Evolutionary conservation across 1,139 yeast genomes (phyloP).

Genomic region (Lodderomyces theae): DNA sequence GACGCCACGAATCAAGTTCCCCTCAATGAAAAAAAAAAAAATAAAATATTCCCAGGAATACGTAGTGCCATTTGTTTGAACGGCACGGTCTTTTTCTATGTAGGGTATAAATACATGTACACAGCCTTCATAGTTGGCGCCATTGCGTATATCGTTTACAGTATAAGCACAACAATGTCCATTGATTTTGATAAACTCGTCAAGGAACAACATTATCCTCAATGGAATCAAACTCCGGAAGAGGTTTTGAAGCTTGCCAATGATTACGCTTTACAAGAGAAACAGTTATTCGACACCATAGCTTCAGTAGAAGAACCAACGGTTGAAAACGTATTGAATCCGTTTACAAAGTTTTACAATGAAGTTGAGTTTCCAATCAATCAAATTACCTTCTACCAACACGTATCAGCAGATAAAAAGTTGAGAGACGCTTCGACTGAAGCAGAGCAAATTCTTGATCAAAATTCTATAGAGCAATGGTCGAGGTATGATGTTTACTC

Average conservation of each 20-base stretch:
- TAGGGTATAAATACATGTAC: background rate
- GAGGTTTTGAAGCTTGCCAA: slow-evolving; percentile 44
- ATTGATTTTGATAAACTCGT: slow-evolving; percentile 19
- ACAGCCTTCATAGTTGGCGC: background rate
- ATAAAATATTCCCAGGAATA: background rate
- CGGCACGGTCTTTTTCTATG: background rate
- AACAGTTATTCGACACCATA: slow-evolving; percentile 50
- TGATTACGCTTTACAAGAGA: slow-evolving; percentile 43
- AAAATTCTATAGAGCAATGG: slow-evolving; percentile 59
- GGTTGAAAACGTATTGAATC: slow-evolving; percentile 53
- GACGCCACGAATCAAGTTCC: background rate
- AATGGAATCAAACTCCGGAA: slow-evolving; percentile 61
- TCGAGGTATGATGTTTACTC: slow-evolving; percentile 58
- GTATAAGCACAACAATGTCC: slow-evolving; percentile 7
- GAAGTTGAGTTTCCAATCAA: slow-evolving; percentile 39
- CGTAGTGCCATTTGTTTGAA: background rate
- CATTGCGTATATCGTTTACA: background rate
- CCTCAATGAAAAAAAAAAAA: background rate
- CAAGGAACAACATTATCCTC: slow-evolving; percentile 28
- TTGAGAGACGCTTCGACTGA: slow-evolving; percentile 68
- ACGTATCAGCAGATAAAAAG: slow-evolving; percentile 60
- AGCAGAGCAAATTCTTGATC: slow-evolving; percentile 56
- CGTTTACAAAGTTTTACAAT: slow-evolving; percentile 52
- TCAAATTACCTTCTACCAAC: slow-evolving; percentile 63
- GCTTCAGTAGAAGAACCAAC: slow-evolving; percentile 51